phyloP scores from a whole-genome alignment of 768 basidiomycete genomes.

The Lactarius akahatsu region DNA sequence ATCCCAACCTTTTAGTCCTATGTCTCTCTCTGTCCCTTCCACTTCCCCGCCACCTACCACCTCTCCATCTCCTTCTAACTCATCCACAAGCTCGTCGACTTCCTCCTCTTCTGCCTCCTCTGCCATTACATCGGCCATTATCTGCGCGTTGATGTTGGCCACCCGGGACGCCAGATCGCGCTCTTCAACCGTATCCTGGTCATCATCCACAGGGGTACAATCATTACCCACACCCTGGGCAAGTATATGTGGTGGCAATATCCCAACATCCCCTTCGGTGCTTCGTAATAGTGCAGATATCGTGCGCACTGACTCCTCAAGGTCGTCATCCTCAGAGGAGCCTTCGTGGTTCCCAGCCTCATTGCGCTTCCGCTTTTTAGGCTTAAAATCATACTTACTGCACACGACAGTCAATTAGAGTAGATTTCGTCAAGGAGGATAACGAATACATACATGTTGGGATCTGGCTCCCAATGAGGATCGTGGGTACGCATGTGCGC shows the following conservation, averaged over 20 bases:
- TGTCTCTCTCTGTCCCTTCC: not conserved
- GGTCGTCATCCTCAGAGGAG: slow-evolving; percentile 50
- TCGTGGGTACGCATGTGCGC: slow-evolving; percentile 88
- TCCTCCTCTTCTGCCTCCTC: slow-evolving; percentile 50
- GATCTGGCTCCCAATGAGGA: slow-evolving; percentile 81
- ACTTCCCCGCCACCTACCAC: slow-evolving; percentile 26
- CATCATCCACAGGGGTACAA: slow-evolving; percentile 8
- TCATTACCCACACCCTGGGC: slow-evolving; percentile 21
- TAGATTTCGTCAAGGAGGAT: slow-evolving; percentile 3
- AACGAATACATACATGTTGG: slow-evolving; percentile 60
- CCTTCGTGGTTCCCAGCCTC: slow-evolving; percentile 41
- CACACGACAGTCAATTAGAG: slow-evolving; percentile 13
- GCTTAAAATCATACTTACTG: slow-evolving; percentile 78
- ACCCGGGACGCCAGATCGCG: slow-evolving; percentile 55
- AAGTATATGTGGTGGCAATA: slow-evolving; percentile 18
- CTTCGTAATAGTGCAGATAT: slow-evolving; percentile 67
- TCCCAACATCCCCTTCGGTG: slow-evolving; percentile 35
- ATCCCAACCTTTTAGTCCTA: slow-evolving; percentile 32
- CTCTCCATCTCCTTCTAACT: slow-evolving; percentile 37
- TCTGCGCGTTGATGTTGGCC: slow-evolving; percentile 77
- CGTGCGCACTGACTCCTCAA: slow-evolving; percentile 73
- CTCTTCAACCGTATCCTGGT: slow-evolving; percentile 16
- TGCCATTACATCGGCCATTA: slow-evolving; percentile 69
- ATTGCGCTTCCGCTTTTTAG: slow-evolving; percentile 55
- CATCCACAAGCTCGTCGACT: slow-evolving; percentile 38